phyloP scores from a whole-genome alignment of 2,329 filamentous ascomycete species.

The Fusarium guadeloupense region DNA sequence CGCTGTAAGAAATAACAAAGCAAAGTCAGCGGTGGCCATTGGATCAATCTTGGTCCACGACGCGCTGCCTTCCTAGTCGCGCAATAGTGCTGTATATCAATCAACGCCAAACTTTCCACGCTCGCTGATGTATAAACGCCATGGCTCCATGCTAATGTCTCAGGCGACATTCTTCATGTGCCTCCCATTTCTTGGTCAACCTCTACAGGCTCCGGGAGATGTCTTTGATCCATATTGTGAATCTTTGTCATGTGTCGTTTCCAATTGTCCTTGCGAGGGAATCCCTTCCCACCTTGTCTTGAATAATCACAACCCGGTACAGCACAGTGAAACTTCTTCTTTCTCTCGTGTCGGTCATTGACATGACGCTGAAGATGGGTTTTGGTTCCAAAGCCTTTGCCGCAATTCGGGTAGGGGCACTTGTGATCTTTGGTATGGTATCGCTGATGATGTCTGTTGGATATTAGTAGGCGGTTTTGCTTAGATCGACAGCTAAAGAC shows the following conservation, averaged over 20 bases:
- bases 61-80: neutral
- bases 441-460: constrained; percentile 64
- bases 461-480: neutral
- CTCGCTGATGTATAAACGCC: neutral
- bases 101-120: constrained; percentile 9
- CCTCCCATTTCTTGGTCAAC: constrained; percentile 49
- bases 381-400: constrained; percentile 68
- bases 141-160: neutral
- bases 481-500: constrained; percentile 20
- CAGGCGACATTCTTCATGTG: constrained; percentile 17
- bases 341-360: constrained; percentile 69
- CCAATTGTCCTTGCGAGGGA: constrained; percentile 71
- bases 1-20: constrained; percentile 27
- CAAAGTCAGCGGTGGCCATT: constrained; percentile 1
- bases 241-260: constrained; percentile 70
- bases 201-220: constrained; percentile 55
- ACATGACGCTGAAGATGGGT: constrained; percentile 70
- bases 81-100: neutral
- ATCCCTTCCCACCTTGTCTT: constrained; percentile 64
- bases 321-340: constrained; percentile 67
- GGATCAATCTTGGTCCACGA: neutral
- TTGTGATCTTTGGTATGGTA: constrained; percentile 70
- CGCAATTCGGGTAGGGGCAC: constrained; percentile 61
- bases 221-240: constrained; percentile 56
- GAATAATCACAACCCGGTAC: constrained; percentile 65